Conservation (phyloP, 192 early-diverging fungal genomes). For the Coemansia sp. region DNA sequence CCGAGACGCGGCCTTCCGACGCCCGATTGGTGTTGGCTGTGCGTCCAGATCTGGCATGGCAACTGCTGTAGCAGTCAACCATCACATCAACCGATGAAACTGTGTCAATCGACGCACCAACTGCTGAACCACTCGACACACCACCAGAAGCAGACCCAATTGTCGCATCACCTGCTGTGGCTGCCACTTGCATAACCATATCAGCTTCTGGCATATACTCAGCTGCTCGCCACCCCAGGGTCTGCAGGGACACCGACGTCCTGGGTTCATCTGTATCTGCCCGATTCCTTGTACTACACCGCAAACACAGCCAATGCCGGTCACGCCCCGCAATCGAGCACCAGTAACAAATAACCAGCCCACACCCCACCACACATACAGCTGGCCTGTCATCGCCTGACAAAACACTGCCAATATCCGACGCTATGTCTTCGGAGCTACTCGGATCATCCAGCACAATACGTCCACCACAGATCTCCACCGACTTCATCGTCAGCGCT, state of each 20-base stretch:
- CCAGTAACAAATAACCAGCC: conserved; percentile 55
- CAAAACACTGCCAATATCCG: not conserved
- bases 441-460: conserved; percentile 51
- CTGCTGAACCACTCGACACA: not conserved
- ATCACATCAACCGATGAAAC: not conserved
- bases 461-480: conserved; percentile 52
- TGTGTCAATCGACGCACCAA: not conserved
- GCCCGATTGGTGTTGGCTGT: conserved; percentile 8
- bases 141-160: no score
- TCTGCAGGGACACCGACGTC: conserved; percentile 26
- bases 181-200: conserved; percentile 32
- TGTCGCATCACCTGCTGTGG: not conserved
- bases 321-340: conserved; percentile 33
- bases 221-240: conserved; percentile 33
- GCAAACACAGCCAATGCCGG: conserved; percentile 31
- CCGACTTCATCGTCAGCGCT: conserved; percentile 54
- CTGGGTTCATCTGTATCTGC: not conserved
- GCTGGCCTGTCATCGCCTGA: not conserved
- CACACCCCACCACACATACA: no score
- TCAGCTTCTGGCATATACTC: conserved; percentile 35
- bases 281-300: conserved; percentile 16
- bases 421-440: conserved; percentile 28
- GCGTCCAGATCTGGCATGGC: not conserved
- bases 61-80: not conserved
- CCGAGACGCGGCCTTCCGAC: conserved; percentile 13